Conservation (phyloP, 495 filamentous ascomycete genomes). For the Aspergillus conjunctus region DNA sequence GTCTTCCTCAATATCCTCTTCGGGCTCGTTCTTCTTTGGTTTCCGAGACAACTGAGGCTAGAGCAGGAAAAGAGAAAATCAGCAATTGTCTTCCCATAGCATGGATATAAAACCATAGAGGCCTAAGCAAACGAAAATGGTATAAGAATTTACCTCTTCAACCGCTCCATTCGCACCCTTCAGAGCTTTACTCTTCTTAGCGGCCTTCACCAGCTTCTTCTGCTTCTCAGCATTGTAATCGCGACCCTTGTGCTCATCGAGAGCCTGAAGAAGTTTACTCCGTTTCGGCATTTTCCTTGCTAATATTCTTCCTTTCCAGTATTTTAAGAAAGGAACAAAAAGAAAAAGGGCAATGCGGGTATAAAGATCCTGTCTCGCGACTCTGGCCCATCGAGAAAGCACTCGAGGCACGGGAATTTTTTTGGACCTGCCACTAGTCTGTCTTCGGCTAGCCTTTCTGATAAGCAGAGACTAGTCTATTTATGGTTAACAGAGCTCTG, state of each 20-base stretch:
- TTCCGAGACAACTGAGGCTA: constrained; percentile 8
- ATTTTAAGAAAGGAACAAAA: neutral
- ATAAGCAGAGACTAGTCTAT: constrained; percentile 26
- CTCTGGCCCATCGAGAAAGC: neutral
- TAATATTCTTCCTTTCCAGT: neutral
- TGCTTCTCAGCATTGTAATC: constrained; percentile 70
- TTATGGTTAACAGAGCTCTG: neutral
- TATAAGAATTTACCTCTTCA: constrained; percentile 23
- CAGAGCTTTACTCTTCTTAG: constrained; percentile 54
- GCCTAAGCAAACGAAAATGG: neutral
- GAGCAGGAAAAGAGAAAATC: neutral
- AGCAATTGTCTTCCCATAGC: neutral
- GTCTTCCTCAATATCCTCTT: constrained; percentile 28
- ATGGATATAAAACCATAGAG: neutral
- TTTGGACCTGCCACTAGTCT: constrained; percentile 36
- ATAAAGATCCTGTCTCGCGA: neutral
- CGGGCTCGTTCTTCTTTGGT: constrained; percentile 22
- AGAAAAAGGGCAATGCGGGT: neutral
- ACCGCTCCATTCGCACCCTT: constrained; percentile 42
- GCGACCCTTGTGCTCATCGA: constrained; percentile 66
- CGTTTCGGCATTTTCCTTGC: constrained; percentile 56
- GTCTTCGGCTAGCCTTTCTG: constrained; percentile 30
- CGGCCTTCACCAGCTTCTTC: constrained; percentile 58
- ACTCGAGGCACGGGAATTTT: constrained; percentile 43
- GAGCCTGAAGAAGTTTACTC: constrained; percentile 65